A percentile compares a stretch with the other conserved stretches of the same genome.
These are phyloP conservation scores for Tetrapisispora namnaoensis DNA, from an alignment of 805 yeast genomes.

Conservation along the genomic window DNA sequence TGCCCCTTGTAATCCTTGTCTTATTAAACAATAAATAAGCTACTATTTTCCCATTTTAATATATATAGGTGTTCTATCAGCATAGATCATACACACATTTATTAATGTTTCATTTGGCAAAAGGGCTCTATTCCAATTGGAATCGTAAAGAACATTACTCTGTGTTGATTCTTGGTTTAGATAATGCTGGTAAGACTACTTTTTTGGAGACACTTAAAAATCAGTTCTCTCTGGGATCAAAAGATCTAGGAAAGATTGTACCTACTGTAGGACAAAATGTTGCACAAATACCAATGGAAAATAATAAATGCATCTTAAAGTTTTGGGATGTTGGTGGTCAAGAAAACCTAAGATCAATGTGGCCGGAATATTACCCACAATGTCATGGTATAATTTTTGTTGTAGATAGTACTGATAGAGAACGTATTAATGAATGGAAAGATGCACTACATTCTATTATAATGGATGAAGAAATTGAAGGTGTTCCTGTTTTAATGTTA, in stretches of 20 bases:
- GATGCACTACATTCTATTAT: conserved; percentile 48
- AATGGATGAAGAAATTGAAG: conserved; percentile 51
- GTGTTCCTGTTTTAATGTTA: conserved; percentile 85
- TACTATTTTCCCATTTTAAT: no score
- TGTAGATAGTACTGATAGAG: conserved; percentile 83
- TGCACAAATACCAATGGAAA: conserved; percentile 34
- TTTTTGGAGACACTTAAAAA: conserved; percentile 57
- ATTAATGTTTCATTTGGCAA: conserved; percentile 57
- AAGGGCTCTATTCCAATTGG: conserved; percentile 49
- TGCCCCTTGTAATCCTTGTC: no score
- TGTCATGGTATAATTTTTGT: conserved; percentile 90
- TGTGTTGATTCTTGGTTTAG: conserved; percentile 76
- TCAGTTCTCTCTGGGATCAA: conserved; percentile 39
- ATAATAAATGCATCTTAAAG: conserved; percentile 44
- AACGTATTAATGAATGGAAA: conserved; percentile 73
- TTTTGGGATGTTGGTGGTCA: conserved; percentile 98
- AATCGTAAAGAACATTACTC: conserved; percentile 63
- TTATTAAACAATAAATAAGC: no score
- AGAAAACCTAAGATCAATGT: conserved; percentile 67
- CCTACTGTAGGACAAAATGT: conserved; percentile 96
- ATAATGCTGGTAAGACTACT: conserved; percentile 93
- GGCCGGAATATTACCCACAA: conserved; percentile 77
- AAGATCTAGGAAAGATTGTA: conserved; percentile 52
- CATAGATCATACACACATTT: not conserved
- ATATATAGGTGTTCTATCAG: not conserved